Evolutionary conservation across 2,329 filamentous ascomycete species (phyloP).

Genomic region (Aspergillus oerlinghausenensis): DNA sequence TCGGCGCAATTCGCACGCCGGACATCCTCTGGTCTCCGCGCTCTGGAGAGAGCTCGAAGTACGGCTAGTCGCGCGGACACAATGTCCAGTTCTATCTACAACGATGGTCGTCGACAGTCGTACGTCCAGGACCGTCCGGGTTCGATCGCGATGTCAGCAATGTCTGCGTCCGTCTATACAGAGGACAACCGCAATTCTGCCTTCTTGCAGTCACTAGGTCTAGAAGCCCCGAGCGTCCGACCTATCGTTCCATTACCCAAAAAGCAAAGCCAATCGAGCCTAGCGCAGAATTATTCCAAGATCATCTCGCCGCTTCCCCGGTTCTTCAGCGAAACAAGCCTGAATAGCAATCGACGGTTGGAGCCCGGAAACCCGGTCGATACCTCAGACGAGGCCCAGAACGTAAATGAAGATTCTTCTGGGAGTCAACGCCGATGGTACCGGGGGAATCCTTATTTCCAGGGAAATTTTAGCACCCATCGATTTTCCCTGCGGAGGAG

Average conservation of each 20-base stretch:
- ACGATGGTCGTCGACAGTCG: conserved; percentile 28
- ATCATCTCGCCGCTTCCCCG: conserved; percentile 33
- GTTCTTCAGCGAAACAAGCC: conserved; percentile 33
- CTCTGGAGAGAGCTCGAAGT: conserved; percentile 32
- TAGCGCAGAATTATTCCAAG: conserved; percentile 36
- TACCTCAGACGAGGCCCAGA: conserved; percentile 15
- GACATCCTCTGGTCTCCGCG: conserved; percentile 29
- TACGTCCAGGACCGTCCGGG: conserved; percentile 26
- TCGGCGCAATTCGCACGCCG: conserved; percentile 32
- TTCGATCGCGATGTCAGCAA: conserved; percentile 31
- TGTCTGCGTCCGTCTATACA: conserved; percentile 34
- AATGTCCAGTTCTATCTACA: conserved; percentile 27
- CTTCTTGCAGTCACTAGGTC: conserved; percentile 26
- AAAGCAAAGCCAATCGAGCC: conserved; percentile 30
- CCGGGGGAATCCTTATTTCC: conserved; percentile 13
- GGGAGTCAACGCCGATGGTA: conserved; percentile 21
- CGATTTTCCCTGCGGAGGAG: conserved; percentile 10
- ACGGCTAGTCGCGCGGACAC: conserved; percentile 34
- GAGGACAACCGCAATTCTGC: conserved; percentile 31
- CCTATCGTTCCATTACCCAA: conserved; percentile 18
- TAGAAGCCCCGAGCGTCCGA: conserved; percentile 18
- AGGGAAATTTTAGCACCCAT: conserved; percentile 2
- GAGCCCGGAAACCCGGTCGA: conserved; percentile 16
- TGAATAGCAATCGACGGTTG: conserved; percentile 22
- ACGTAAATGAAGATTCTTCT: conserved; percentile 15